These are phyloP conservation scores for Aspergillus phoenicis DNA, from an alignment of 2,329 filamentous ascomycete species.

Conservation along the genomic window DNA sequence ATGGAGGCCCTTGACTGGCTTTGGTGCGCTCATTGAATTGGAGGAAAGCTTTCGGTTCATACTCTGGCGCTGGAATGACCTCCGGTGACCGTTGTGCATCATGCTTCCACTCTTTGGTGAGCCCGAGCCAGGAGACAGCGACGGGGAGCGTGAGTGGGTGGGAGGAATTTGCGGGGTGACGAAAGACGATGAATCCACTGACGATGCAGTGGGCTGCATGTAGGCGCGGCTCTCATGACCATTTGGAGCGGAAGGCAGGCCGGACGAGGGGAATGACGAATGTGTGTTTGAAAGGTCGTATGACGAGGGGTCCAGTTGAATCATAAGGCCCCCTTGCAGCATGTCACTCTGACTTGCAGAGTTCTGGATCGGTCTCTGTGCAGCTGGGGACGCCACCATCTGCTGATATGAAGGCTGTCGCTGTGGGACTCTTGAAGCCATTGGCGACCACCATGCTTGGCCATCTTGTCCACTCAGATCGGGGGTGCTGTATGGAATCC, in stretches of 20 bases:
- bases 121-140: slow-evolving; percentile 39
- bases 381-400: slow-evolving; percentile 36
- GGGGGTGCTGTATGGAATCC: slow-evolving; percentile 40
- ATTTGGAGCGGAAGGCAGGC: slow-evolving; percentile 23
- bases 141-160: slow-evolving; percentile 38
- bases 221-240: slow-evolving; percentile 22
- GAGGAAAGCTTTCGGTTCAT: slow-evolving; percentile 46
- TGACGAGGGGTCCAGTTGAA: slow-evolving; percentile 40
- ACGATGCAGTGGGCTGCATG: slow-evolving; percentile 19
- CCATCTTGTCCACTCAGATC: slow-evolving; percentile 41
- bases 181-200: slow-evolving; percentile 33
- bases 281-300: slow-evolving; percentile 36
- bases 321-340: slow-evolving; percentile 45
- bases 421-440: slow-evolving; percentile 38
- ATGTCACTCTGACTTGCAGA: slow-evolving; percentile 35
- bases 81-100: slow-evolving; percentile 30
- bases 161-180: slow-evolving; percentile 30
- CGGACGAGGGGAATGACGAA: slow-evolving; percentile 32
- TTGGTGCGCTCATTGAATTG: slow-evolving; percentile 35
- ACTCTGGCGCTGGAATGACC: slow-evolving; percentile 38
- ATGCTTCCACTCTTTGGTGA: slow-evolving; percentile 33
- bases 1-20: slow-evolving; percentile 33
- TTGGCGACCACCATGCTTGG: slow-evolving; percentile 47
- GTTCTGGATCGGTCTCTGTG: slow-evolving; percentile 36
- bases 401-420: slow-evolving; percentile 41